phyloP scores from a whole-genome alignment of 148 eudicot species.

The Amaranthus palmeri region DNA sequence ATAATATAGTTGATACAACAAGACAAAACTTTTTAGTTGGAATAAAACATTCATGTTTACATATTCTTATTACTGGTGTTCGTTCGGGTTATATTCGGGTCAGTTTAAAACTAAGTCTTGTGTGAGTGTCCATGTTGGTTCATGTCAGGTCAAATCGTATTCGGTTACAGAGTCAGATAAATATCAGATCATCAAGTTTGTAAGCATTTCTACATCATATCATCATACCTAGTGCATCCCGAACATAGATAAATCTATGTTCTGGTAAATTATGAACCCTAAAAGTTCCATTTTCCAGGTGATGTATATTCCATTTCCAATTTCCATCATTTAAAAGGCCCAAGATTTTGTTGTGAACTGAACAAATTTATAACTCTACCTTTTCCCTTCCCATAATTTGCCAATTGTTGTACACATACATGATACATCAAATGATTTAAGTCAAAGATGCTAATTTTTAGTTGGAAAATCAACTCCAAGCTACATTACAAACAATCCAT shows the following conservation, averaged over 20 bases:
- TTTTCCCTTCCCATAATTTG: not conserved
- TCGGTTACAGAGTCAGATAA: too few species aligned
- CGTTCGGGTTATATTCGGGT: too few species aligned
- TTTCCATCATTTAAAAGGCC: not conserved
- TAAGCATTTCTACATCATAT: too few species aligned
- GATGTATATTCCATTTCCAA: not conserved
- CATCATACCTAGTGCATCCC: too few species aligned
- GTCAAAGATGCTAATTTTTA: conserved; percentile 15
- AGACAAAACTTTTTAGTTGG: conserved; percentile 4
- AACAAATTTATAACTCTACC: too few species aligned
- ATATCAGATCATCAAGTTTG: too few species aligned
- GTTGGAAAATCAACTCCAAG: conserved; percentile 1
- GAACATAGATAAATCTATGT: too few species aligned
- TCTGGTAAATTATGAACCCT: too few species aligned
- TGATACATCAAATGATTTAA: conserved; percentile 10
- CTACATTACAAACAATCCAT: conserved; percentile 23
- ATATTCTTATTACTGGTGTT: not conserved
- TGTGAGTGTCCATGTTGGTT: too few species aligned
- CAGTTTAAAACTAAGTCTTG: too few species aligned
- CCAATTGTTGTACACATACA: not conserved
- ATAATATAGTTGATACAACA: not conserved
- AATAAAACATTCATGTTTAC: not conserved
- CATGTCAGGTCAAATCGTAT: too few species aligned
- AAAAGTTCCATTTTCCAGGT: not conserved
- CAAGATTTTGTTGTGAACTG: not conserved